Conservation (phyloP, 2,329 filamentous ascomycete genomes). For the Alternaria brassicae region DNA sequence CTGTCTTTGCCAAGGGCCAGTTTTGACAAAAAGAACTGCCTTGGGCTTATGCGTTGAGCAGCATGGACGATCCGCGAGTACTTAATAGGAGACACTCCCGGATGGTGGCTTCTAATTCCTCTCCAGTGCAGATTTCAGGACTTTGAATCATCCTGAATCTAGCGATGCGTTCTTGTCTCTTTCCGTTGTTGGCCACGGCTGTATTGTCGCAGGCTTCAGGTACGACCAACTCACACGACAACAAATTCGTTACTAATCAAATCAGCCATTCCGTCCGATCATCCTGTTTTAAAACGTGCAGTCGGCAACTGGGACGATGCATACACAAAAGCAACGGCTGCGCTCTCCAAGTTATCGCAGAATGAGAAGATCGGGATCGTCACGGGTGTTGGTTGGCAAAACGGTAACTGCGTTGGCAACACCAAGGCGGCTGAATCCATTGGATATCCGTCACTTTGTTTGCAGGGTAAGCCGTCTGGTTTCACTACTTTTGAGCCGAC, state of each 20-base stretch:
- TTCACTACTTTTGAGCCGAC: neutral
- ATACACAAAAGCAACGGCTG: slow-evolving; percentile 50
- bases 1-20: slow-evolving; percentile 31
- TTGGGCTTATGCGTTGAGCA: slow-evolving; percentile 12
- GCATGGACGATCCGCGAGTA: slow-evolving; percentile 13
- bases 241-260: slow-evolving; percentile 7
- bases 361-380: slow-evolving; percentile 53
- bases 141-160: neutral
- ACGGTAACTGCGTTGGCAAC: slow-evolving; percentile 48
- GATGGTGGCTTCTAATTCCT: neutral
- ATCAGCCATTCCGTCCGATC: slow-evolving; percentile 31
- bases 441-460: slow-evolving; percentile 48
- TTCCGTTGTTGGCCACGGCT: slow-evolving; percentile 34
- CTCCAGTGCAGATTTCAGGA: slow-evolving; percentile 4
- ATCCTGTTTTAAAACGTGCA: slow-evolving; percentile 30
- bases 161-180: slow-evolving; percentile 37
- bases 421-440: slow-evolving; percentile 46
- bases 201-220: slow-evolving; percentile 32
- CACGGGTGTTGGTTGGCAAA: slow-evolving; percentile 45
- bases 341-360: slow-evolving; percentile 50
- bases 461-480: slow-evolving; percentile 45
- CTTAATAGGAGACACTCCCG: slow-evolving; percentile 28
- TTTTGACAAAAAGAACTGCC: slow-evolving; percentile 18
- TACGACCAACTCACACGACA: slow-evolving; percentile 6
- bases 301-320: slow-evolving; percentile 49